Conservation (phyloP, 208 protist species). For the Crithidia expoeki region DNA sequence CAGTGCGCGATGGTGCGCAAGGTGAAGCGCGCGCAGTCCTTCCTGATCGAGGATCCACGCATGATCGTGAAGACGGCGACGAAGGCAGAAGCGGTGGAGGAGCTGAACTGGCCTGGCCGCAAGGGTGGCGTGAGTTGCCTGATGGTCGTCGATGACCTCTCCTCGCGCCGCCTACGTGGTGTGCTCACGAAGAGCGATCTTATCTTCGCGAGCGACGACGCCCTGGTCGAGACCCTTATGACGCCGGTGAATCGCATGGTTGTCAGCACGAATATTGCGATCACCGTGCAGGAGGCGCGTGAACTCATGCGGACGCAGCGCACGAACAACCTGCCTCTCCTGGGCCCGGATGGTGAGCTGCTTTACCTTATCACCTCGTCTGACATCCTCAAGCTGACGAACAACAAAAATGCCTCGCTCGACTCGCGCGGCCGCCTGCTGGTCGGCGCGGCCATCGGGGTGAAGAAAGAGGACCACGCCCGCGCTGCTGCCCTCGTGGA, state of each 20-base stretch:
- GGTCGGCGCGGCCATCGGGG: conserved; percentile 85
- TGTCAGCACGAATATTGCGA: conserved; percentile 50
- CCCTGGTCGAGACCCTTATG: conserved; percentile 63
- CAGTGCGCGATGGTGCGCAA: conserved; percentile 88
- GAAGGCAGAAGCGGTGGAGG: conserved; percentile 56
- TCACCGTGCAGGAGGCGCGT: conserved; percentile 73
- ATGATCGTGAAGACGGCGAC: conserved; percentile 72
- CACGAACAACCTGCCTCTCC: conserved; percentile 72
- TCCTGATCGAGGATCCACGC: conserved; percentile 87
- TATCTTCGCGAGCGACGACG: conserved; percentile 55
- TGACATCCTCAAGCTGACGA: conserved; percentile 83
- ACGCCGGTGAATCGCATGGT: conserved; percentile 63
- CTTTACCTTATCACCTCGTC: conserved; percentile 81
- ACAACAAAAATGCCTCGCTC: conserved; percentile 72
- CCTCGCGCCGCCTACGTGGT: conserved; percentile 55
- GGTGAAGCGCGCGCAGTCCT: conserved; percentile 92
- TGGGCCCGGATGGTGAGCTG: conserved; percentile 60
- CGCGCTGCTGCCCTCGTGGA: conserved; percentile 70
- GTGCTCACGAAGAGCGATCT: conserved; percentile 75
- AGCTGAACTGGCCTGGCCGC: conserved; percentile 74
- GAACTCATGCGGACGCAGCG: conserved; percentile 66
- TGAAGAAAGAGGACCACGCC: conserved; percentile 79
- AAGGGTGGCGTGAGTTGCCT: conserved; percentile 81
- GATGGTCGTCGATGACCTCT: conserved; percentile 73
- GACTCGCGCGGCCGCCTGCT: conserved; percentile 78